Conservation (phyloP, 73 alveolate species). For the Tetrahymena malaccensis region DNA sequence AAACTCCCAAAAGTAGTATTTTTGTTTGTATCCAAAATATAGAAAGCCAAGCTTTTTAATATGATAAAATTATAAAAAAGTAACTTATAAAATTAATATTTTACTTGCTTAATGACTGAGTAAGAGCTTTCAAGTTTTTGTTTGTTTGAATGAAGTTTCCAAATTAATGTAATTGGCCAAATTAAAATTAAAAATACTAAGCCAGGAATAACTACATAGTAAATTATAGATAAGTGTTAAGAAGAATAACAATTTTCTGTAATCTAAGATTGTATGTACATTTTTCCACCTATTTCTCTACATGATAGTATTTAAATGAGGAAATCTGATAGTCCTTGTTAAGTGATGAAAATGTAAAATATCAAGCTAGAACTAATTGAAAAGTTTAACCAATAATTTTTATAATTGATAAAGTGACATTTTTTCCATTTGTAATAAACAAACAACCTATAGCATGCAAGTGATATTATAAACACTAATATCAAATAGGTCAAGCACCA, state of each 20-base stretch:
- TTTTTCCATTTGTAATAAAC: not conserved
- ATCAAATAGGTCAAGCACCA: not conserved
- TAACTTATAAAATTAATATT: no score
- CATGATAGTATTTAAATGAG: not conserved
- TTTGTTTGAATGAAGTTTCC: not conserved
- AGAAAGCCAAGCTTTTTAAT: not conserved
- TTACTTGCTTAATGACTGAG: not conserved
- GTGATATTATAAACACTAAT: not conserved
- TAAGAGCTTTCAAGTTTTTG: not conserved
- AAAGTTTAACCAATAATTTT: not conserved
- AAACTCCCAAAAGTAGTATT: not conserved
- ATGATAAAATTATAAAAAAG: no score
- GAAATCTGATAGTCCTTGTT: not conserved
- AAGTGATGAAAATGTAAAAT: no score
- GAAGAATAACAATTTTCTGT: not conserved
- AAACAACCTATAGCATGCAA: not conserved
- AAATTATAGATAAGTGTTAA: not conserved
- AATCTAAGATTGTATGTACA: not conserved
- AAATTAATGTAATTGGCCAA: not conserved
- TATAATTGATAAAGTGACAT: not conserved
- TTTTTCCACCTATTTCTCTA: not conserved
- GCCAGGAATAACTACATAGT: not conserved
- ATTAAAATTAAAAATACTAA: no score
- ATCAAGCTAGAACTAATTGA: not conserved
- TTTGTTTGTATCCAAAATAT: not conserved